Evolutionary conservation across 1,284 basidiomycete genomes (phyloP), one percentile per base, ranked within the genome.

Genomic region (Cryptococcus sp.): DNA sequence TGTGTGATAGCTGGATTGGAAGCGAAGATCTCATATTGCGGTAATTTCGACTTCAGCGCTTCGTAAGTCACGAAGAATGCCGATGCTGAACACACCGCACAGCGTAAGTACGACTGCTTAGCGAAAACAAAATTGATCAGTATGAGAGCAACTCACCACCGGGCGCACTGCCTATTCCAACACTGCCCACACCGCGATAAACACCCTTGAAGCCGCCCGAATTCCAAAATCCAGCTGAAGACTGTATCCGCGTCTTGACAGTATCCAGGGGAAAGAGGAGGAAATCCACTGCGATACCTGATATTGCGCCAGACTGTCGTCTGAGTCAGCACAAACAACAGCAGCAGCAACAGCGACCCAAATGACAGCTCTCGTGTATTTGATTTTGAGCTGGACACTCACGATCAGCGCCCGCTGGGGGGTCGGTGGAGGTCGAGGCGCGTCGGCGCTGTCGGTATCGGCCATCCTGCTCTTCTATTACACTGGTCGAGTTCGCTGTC

Each of bases 231-330:
- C 95, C 95, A 72, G 91, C 87, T 1, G 87, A 78, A 3, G 93
- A 89, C 74, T 99, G 95, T 54, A 97, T 81, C 39, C 95, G 87
- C 16, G 95, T 98, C 80, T 99, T 99, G 74, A 98, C 81, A 1
- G 95, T 97, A 80, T 99, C 95, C 61, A 98, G 88, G 0, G 95
- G 95, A 78, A 92, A 98, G 81, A 98, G 95, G 40, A 97, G 84
- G 58, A 98, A 84, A 80, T 99, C 95, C 23, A 95, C 93, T 1
- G 91, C 84, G 17, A 91, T 89, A 47, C 93, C 93, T 23, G 93
- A 91, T 41, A 88, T 78, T 19, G 89, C 93, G 41, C 93, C 93
- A 52, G 91, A 88, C 90, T 93, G 48, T 35, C 31, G 31, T 10
- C 31, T 8, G 13, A 35, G 15, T 31, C 1, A n/a, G 11, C 25